These are phyloP conservation scores for Aspergillus luchuensis DNA, from an alignment of 2,329 filamentous ascomycete species.

Conservation along the genomic window DNA sequence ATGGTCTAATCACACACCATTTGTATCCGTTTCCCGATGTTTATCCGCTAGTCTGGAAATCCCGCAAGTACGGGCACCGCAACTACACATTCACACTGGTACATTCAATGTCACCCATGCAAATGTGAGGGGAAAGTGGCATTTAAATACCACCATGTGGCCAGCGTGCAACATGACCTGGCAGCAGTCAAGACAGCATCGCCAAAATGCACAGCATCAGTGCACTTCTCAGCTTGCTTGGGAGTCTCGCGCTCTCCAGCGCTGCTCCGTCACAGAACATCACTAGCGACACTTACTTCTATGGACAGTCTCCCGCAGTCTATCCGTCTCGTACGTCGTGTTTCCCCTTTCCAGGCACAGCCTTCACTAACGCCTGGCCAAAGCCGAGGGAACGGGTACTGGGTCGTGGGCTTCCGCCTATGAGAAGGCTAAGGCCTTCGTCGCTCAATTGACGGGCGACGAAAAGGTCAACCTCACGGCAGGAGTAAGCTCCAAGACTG, in stretches of 20 bases:
- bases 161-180: neutral
- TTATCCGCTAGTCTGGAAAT: slow-evolving; percentile 1
- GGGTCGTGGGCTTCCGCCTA: slow-evolving; percentile 42
- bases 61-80: neutral
- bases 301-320: slow-evolving; percentile 28
- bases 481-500: slow-evolving; percentile 25
- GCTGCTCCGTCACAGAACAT: slow-evolving; percentile 22
- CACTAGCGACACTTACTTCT: slow-evolving; percentile 26
- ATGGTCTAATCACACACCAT: neutral
- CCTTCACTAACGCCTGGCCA: neutral
- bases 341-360: fast-evolving
- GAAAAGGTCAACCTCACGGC: slow-evolving; percentile 45
- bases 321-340: slow-evolving; percentile 26
- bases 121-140: neutral
- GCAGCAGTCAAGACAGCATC: neutral
- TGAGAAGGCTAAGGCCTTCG: slow-evolving; percentile 40
- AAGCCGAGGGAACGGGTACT: slow-evolving; percentile 29
- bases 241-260: slow-evolving; percentile 13
- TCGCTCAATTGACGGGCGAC: slow-evolving; percentile 43
- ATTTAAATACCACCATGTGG: slow-evolving; percentile 1
- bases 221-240: slow-evolving; percentile 11
- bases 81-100: neutral
- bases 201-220: slow-evolving; percentile 8
- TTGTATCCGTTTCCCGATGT: neutral
- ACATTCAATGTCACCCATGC: neutral